Evolutionary conservation across 768 basidiomycete genomes (phyloP), one percentile per base, ranked within the genome.

Genomic region (Gymnopilus dilepis): DNA sequence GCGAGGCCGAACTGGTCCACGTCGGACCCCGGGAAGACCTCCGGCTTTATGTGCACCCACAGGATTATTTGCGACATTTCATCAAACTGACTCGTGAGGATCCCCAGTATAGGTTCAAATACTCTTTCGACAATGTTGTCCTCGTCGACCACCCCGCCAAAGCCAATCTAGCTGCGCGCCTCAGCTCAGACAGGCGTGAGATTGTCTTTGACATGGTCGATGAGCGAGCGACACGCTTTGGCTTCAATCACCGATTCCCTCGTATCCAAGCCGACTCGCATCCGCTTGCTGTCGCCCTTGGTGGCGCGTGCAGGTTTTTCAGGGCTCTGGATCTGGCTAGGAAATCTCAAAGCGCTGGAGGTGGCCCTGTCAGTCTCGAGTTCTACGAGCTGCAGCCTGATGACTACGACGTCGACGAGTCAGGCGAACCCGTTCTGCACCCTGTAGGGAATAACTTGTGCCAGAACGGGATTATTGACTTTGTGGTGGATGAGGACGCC

Each of bases 381-480:
- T 50, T 50, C n/a, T 50, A 50, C 9, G 26, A 50, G 31, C 22
- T 50, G 28, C 47, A 30, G 28, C 28, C 28, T n/a, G 15, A 22
- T 12, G 26, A 47, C 6, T 12, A 31, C 19, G 47, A 50, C 3
- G 6, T 17, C 13, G 47, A 50, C 30, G 47, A 50, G 17, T 50
- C 47, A 19, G 47, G 47, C 30, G 47, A 50, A 8, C 17, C 17
- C 13, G 30, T 50, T 6, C 9, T 50, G 28, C 28, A 30, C 19
- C 47, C 47, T n/a, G 13, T 3, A 13, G 37, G 24, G 6, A 6
- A 17, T 7, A 21, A 52, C 19, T 33, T 63, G 7, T 45, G 37
- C 21, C 28, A 12, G 12, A 15, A 63, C 7, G 57, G 58, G 13
- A 37, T 52, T 2, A 53, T 67, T 37, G 48, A 60, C 28, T 38